Evolutionary conservation across 805 yeast species (phyloP).

Genomic region (Limtongia smithiae): DNA sequence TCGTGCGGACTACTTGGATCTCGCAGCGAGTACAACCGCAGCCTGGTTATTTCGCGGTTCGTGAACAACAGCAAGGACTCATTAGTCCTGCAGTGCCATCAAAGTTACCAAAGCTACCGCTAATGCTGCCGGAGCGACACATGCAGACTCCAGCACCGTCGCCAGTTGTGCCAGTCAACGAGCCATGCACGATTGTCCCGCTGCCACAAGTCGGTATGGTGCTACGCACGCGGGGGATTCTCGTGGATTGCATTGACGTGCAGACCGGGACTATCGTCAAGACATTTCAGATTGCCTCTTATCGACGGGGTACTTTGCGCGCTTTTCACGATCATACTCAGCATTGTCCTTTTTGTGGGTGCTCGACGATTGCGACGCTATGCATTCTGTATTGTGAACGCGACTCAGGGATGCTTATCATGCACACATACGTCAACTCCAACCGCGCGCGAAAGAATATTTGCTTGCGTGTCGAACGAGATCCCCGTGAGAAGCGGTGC

Average conservation of each 20-base stretch:
- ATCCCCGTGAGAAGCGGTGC: conserved; percentile 86
- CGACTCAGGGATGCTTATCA: conserved; percentile 49
- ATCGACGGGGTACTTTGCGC: conserved; percentile 55
- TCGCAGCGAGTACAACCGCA: conserved; percentile 17
- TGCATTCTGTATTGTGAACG: conserved; percentile 71
- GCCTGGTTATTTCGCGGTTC: conserved; percentile 8
- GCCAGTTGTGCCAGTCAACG: background rate
- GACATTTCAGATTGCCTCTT: conserved; percentile 57
- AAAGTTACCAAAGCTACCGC: background rate
- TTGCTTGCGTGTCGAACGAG: conserved; percentile 87
- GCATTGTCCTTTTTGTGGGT: conserved; percentile 88
- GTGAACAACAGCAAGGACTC: conserved; percentile 6
- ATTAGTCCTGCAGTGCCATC: conserved; percentile 1
- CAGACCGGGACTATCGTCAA: conserved; percentile 71
- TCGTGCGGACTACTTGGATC: conserved; percentile 28
- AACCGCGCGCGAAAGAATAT: conserved; percentile 74
- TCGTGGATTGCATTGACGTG: conserved; percentile 69
- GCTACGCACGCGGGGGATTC: conserved; percentile 52
- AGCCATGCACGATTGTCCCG: conserved; percentile 11
- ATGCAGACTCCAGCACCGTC: background rate
- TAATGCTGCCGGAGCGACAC: background rate
- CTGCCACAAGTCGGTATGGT: conserved; percentile 75
- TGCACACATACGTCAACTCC: conserved; percentile 71
- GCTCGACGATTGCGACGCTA: conserved; percentile 71
- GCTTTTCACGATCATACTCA: conserved; percentile 82